Percentiles rank a stretch among this genome's conserved stretches.
Conservation (phyloP, 1,139 yeast genomes). For the Taphrina deformans region DNA sequence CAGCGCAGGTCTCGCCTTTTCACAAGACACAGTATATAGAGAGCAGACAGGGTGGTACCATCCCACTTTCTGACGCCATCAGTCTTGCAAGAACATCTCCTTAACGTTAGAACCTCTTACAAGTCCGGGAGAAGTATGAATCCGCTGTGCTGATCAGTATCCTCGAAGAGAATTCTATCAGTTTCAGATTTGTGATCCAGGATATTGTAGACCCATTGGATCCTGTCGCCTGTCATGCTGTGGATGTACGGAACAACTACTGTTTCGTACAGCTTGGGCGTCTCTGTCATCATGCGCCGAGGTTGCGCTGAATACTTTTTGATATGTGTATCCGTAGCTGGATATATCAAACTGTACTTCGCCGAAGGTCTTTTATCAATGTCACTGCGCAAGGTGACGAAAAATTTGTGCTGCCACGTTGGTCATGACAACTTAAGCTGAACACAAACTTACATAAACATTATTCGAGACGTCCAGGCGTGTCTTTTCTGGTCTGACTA, state of each 20-base stretch:
- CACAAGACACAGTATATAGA: constrained; percentile 79
- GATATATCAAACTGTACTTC: constrained; percentile 76
- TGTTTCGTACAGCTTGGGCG: constrained; percentile 68
- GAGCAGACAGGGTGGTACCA: constrained; percentile 61
- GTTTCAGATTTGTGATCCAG: constrained; percentile 79
- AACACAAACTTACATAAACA: constrained; percentile 10
- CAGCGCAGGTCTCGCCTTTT: constrained; percentile 69
- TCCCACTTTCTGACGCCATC: constrained; percentile 90
- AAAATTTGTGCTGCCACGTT: constrained; percentile 7
- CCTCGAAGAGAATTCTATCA: constrained; percentile 68
- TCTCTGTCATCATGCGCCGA: constrained; percentile 66
- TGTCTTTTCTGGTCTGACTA: neutral
- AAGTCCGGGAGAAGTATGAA: constrained; percentile 50
- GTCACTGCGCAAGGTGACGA: constrained; percentile 10
- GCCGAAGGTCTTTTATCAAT: constrained; percentile 55
- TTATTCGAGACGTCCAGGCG: constrained; percentile 8
- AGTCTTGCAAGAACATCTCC: constrained; percentile 41
- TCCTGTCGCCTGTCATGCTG: constrained; percentile 70
- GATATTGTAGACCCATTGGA: constrained; percentile 90
- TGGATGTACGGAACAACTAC: constrained; percentile 74
- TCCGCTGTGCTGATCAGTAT: constrained; percentile 59
- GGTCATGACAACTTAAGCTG: neutral
- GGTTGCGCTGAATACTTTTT: constrained; percentile 65
- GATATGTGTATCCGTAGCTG: constrained; percentile 83
- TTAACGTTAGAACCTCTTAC: constrained; percentile 36